These are phyloP conservation scores for Coprinopsis cinerea DNA, from an alignment of 768 basidiomycete species.

Conservation along the genomic window DNA sequence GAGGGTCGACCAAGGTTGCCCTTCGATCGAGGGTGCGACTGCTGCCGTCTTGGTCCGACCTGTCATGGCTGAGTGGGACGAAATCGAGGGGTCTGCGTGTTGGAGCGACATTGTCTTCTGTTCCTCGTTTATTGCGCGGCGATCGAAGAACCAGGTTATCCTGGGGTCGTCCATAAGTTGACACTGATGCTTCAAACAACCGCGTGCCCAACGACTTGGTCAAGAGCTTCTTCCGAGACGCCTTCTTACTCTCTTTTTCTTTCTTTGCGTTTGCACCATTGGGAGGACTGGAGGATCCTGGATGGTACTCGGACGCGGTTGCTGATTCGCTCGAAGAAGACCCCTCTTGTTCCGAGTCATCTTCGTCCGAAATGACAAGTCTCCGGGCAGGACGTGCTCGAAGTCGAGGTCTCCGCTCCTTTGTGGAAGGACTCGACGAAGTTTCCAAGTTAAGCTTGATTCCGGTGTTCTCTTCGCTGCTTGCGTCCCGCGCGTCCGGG, in stretches of 20 bases:
- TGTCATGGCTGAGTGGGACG: background rate
- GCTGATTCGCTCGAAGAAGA: constrained; percentile 1
- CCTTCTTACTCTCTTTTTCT: background rate
- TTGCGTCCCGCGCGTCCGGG: background rate
- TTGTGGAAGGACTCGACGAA: background rate
- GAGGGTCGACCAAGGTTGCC: constrained; percentile 3
- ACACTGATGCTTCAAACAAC: constrained; percentile 9
- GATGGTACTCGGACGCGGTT: too few relatives aligned
- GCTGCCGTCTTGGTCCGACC: too few relatives aligned
- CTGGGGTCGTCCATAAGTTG: constrained; percentile 5
- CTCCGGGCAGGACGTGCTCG: background rate
- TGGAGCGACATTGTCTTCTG: background rate
- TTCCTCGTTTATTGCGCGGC: background rate
- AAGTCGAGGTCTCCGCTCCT: background rate
- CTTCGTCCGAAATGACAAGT: background rate
- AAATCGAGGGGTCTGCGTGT: constrained; percentile 5
- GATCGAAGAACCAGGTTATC: constrained; percentile 6
- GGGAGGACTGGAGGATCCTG: too few relatives aligned
- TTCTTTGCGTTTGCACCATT: background rate
- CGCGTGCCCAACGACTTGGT: constrained; percentile 8
- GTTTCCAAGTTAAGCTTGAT: background rate
- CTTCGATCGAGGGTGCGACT: background rate
- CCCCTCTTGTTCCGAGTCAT: background rate
- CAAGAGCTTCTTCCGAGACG: background rate
- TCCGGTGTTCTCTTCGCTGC: background rate